phyloP scores from a whole-genome alignment of 345 rosid species.

The Eucalyptus pumila region DNA sequence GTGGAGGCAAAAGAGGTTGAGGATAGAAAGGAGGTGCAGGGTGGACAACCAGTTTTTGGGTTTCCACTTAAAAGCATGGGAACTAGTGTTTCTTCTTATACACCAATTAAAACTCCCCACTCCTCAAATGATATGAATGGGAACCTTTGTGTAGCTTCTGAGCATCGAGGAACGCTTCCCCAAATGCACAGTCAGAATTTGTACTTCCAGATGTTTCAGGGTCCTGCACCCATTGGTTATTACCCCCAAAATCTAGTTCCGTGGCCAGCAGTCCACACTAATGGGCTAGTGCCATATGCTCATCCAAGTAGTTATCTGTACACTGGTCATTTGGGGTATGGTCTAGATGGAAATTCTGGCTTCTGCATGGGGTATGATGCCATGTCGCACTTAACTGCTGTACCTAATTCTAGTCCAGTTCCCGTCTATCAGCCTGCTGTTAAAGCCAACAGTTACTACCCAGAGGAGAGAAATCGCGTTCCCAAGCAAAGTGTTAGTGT shows the following conservation, averaged over 20 bases:
- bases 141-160: conserved; percentile 18
- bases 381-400: conserved; percentile 26
- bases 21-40: conserved; percentile 16
- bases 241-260: conserved; percentile 73
- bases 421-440: conserved; percentile 46
- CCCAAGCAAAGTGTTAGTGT: conserved; percentile 5
- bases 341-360: conserved; percentile 47
- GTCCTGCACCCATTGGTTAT: conserved; percentile 66
- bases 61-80: conserved; percentile 15
- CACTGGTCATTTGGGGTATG: conserved; percentile 44
- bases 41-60: conserved; percentile 3
- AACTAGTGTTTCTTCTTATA: conserved; percentile 16
- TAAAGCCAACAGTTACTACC: conserved; percentile 25
- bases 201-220: conserved; percentile 47
- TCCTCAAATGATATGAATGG: conserved; percentile 20
- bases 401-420: conserved; percentile 28
- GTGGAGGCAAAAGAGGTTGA: conserved; percentile 11
- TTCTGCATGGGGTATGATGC: conserved; percentile 60
- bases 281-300: conserved; percentile 44
- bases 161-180: conserved; percentile 33
- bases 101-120: conserved; percentile 12
- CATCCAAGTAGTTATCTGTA: conserved; percentile 56
- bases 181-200: conserved; percentile 40
- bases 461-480: conserved; percentile 20
- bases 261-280: conserved; percentile 60